phyloP scores from a whole-genome alignment of 208 protist genomes.

The Acanthamoeba culbertsoni region DNA sequence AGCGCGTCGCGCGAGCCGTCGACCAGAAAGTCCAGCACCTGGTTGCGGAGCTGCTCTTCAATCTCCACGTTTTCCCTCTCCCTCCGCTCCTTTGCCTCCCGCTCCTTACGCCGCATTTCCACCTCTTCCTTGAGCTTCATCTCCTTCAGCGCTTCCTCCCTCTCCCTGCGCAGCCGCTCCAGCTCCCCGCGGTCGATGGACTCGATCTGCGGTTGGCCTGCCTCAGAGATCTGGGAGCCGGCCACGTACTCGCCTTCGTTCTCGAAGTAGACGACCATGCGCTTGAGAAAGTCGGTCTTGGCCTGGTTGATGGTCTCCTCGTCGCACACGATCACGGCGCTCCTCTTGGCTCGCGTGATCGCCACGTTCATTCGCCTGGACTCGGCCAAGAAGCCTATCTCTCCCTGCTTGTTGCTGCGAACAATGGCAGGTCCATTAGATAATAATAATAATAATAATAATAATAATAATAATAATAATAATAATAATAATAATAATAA shows the following conservation, averaged over 20 bases:
- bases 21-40: background rate
- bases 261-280: slow-evolving; percentile 70
- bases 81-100: background rate
- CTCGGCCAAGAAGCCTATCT: slow-evolving; percentile 78
- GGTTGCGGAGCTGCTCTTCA: background rate
- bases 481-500: background rate
- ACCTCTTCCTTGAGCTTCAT: background rate
- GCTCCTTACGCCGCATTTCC: background rate
- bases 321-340: slow-evolving; percentile 69
- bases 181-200: background rate
- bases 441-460: background rate
- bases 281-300: slow-evolving; percentile 64
- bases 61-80: background rate
- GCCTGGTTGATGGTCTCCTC: slow-evolving; percentile 58
- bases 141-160: background rate
- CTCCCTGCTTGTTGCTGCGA: background rate
- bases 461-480: background rate
- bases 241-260: slow-evolving; percentile 46
- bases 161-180: background rate
- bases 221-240: background rate
- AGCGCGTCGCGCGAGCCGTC: background rate
- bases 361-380: slow-evolving; percentile 77
- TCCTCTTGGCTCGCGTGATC: slow-evolving; percentile 72
- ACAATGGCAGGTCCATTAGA: too few relatives aligned
- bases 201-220: background rate